Evolutionary conservation across 371 early-diverging fungal genomes (phyloP).

Genomic region (Mucor irregularis): DNA sequence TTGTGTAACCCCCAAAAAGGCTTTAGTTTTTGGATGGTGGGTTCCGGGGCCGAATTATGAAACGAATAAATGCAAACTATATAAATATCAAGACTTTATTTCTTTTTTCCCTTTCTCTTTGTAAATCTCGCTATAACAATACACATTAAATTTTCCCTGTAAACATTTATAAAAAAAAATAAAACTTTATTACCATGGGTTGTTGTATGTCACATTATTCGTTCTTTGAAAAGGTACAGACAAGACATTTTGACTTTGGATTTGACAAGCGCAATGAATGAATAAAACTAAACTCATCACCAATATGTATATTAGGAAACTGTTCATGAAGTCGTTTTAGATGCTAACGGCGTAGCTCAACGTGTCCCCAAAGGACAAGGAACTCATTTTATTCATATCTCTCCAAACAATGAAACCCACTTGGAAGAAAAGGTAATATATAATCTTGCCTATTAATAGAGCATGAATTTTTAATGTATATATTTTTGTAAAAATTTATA

Average conservation of each 20-base stretch:
- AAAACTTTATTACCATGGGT: too few relatives aligned
- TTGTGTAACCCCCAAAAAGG: slow-evolving; percentile 4
- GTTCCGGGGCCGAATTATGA: slow-evolving; percentile 20
- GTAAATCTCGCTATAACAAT: background rate
- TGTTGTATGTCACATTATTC: slow-evolving; percentile 41
- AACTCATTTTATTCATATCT: slow-evolving; percentile 47
- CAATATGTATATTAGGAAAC: slow-evolving; percentile 37
- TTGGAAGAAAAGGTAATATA: slow-evolving; percentile 36
- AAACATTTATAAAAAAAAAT: slow-evolving; percentile 1
- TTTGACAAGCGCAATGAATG: too few relatives aligned
- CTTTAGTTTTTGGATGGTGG: background rate
- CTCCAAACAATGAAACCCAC: slow-evolving; percentile 37
- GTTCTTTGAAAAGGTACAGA: slow-evolving; percentile 29
- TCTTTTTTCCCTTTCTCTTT: slow-evolving; percentile 7
- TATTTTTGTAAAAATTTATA: slow-evolving; percentile 10
- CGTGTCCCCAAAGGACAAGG: slow-evolving; percentile 48
- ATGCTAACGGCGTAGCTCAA: slow-evolving; percentile 45
- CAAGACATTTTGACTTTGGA: too few relatives aligned
- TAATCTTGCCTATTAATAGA: background rate
- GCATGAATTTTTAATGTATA: background rate
- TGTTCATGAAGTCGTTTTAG: slow-evolving; percentile 48
- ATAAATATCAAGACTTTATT: slow-evolving; percentile 7
- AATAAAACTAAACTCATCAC: too few relatives aligned
- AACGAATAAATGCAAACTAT: slow-evolving; percentile 10
- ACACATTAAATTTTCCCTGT: background rate